phyloP scores from a whole-genome alignment of 1,284 basidiomycete genomes.

The Ceratobasidium sp. region DNA sequence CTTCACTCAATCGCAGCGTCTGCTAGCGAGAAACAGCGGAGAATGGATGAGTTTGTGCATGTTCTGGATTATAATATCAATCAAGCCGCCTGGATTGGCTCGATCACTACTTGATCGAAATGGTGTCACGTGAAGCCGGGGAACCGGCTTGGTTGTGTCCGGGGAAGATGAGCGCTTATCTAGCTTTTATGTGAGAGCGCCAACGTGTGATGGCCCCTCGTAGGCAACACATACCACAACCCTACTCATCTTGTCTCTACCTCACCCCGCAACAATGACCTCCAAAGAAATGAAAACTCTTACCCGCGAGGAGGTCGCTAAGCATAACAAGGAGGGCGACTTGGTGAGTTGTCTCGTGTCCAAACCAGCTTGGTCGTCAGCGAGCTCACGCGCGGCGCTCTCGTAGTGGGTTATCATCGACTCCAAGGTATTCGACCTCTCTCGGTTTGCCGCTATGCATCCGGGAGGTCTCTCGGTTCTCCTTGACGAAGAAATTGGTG shows the following conservation, averaged over 20 bases:
- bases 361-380: not conserved
- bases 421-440: slow-evolving; percentile 84
- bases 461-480: slow-evolving; percentile 86
- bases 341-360: slow-evolving; percentile 46
- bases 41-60: no score
- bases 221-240: slow-evolving; percentile 29
- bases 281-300: slow-evolving; percentile 47
- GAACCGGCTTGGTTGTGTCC: slow-evolving; percentile 20
- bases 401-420: slow-evolving; percentile 87
- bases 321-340: slow-evolving; percentile 53
- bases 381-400: slow-evolving; percentile 5
- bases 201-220: slow-evolving; percentile 25
- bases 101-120: no score
- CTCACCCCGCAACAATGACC: slow-evolving; percentile 38
- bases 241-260: slow-evolving; percentile 17
- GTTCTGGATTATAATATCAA: slow-evolving; percentile 1
- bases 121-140: slow-evolving; percentile 39
- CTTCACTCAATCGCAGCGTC: no score
- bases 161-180: not conserved
- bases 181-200: slow-evolving; percentile 35
- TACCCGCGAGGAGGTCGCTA: slow-evolving; percentile 51
- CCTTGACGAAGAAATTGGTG: slow-evolving; percentile 78
- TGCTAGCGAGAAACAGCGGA: no score
- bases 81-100: slow-evolving; percentile 15
- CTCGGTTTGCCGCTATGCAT: slow-evolving; percentile 82